Base-by-base conservation (phyloP, 805 yeast species). In the Yarrowia divulgata region DNA sequence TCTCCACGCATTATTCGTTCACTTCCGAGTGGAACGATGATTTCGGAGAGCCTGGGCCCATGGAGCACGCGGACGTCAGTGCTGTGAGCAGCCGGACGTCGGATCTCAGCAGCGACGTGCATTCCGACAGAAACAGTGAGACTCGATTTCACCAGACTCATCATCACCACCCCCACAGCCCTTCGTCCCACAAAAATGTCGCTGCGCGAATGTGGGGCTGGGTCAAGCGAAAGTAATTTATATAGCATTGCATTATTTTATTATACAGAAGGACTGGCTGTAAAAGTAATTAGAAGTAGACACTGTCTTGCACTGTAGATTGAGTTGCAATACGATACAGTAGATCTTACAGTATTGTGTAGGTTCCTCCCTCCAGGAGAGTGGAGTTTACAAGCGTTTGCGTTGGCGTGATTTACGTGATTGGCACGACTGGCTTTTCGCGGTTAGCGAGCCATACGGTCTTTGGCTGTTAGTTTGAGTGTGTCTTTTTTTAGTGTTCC, bases 41-140 rank as follows among this genome's bases (percentile, higher is more conserved):
- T 14, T 67, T 74, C 8, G 77, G 77, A 32, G 77, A 75, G 69
- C 77, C 77, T 0, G 77, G 77, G n/a, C 77, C 77, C 8, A 74
- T 73, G 68, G 72, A 74, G 34, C 74, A 75, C 43, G 50, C 40
- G n/a, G 50, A 58, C 14, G 66, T 60, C 18, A 34, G 42, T 19
- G 48, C 52, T 23, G 63, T 64, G 40, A 55, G 57, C 71, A 23
- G 57, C 43, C 34, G 72, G 14, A 40, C 34, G 8, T 57, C 63
- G 9, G 63, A 57, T 19, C 29, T 23, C 29, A 5, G 1, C 39
- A 57, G 63, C n/a, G 62, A 55, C 9, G 39, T 23, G 23, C 63
- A 40, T 16, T 57, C 63, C 10, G 63, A 57, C 48, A 37, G 63
- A 40, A 16, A 23, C 63, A 57, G 48, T 32, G 37, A 40, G 63